Evolutionary conservation across 2,329 filamentous ascomycete species (phyloP).

Genomic region (Nothomitra cinnamomea): DNA sequence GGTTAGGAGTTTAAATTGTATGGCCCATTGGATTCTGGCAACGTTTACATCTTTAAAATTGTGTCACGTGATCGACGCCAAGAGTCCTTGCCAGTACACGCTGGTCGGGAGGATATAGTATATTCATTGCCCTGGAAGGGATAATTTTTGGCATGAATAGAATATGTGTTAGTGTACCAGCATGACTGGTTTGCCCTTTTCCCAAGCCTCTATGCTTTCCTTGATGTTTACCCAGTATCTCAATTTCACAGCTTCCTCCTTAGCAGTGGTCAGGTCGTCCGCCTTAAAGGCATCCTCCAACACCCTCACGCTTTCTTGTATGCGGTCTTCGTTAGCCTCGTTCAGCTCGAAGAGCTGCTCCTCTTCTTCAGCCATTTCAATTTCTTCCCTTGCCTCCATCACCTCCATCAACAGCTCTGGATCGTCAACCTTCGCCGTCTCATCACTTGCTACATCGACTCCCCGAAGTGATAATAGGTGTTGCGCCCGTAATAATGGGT

Average conservation of each 20-base stretch:
- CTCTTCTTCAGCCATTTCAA: slow-evolving; percentile 55
- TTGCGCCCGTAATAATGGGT: slow-evolving; percentile 70
- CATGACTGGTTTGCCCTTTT: slow-evolving; percentile 50
- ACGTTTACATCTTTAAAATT: not conserved
- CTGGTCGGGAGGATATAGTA: not conserved
- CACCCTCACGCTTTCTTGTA: slow-evolving; percentile 42
- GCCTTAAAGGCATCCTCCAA: slow-evolving; percentile 48
- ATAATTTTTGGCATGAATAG: too few relatives aligned
- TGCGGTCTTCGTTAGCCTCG: slow-evolving; percentile 48
- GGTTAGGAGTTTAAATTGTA: not conserved
- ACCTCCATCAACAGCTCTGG: slow-evolving; percentile 59
- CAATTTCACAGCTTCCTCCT: slow-evolving; percentile 55
- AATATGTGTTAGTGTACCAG: slow-evolving; percentile 31
- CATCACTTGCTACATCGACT: slow-evolving; percentile 65
- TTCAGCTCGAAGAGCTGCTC: slow-evolving; percentile 43
- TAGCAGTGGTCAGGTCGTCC: slow-evolving; percentile 50
- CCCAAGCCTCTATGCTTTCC: slow-evolving; percentile 69
- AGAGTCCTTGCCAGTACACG: not conserved
- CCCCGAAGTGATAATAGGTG: slow-evolving; percentile 60
- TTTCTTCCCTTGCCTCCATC: slow-evolving; percentile 59
- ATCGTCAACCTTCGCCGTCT: slow-evolving; percentile 53
- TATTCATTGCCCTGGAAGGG: too few relatives aligned
- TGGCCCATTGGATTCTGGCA: not conserved
- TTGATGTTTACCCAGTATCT: slow-evolving; percentile 84
- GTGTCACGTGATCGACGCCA: not conserved